Conservation (phyloP, 768 basidiomycete species). For the Kwoniella pini region DNA sequence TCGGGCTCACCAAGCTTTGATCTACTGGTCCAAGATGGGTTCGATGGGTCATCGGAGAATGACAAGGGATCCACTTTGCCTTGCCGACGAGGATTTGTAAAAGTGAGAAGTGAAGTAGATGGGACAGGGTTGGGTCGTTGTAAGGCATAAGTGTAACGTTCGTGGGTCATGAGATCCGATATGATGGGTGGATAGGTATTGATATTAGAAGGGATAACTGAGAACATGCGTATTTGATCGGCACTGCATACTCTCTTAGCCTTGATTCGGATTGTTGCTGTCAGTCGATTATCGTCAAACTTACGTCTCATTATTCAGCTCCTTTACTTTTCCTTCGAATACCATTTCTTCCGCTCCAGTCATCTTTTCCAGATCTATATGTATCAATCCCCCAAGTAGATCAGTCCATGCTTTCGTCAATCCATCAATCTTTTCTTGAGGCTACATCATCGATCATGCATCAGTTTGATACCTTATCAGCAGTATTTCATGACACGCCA, state of each 20-base stretch:
- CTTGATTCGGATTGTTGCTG: neutral
- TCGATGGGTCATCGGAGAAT: neutral
- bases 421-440: slow-evolving; percentile 30
- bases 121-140: slow-evolving; percentile 42
- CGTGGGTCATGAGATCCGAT: slow-evolving; percentile 38
- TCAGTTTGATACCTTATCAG: neutral
- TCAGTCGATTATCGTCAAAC: slow-evolving; percentile 1
- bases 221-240: slow-evolving; percentile 33
- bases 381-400: slow-evolving; percentile 31
- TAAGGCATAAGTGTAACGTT: slow-evolving; percentile 38
- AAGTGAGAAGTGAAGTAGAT: slow-evolving; percentile 37
- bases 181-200: slow-evolving; percentile 48
- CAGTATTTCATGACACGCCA: neutral
- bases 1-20: slow-evolving; percentile 48
- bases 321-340: slow-evolving; percentile 26
- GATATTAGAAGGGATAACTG: slow-evolving; percentile 40
- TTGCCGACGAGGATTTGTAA: slow-evolving; percentile 18
- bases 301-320: slow-evolving; percentile 28
- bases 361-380: slow-evolving; percentile 34
- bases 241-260: slow-evolving; percentile 1
- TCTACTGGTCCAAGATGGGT: slow-evolving; percentile 36
- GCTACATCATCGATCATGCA: slow-evolving; percentile 23
- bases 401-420: slow-evolving; percentile 37
- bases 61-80: slow-evolving; percentile 18
- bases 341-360: slow-evolving; percentile 34